Evolutionary conservation across 345 rosid genomes (phyloP).

Genomic region (Linum lewisii): DNA sequence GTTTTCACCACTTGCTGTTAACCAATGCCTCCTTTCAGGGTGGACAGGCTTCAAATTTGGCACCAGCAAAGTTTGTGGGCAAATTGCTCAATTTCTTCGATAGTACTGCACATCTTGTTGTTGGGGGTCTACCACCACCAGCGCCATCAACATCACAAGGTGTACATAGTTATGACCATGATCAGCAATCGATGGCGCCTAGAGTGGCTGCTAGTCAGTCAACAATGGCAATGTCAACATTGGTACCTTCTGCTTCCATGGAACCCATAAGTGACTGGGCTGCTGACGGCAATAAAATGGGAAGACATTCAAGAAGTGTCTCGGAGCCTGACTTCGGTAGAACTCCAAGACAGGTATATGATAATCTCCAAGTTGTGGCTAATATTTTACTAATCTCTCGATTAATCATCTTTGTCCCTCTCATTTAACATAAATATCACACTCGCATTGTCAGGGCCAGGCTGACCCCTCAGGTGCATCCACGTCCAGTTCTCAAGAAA

Average conservation of each 20-base stretch:
- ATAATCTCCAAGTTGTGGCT: constrained; percentile 7
- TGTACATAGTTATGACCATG: constrained; percentile 31
- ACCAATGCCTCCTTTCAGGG: constrained; percentile 38
- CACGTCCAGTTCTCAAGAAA: constrained; percentile 43
- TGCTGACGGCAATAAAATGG: constrained; percentile 50
- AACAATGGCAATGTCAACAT: constrained; percentile 61
- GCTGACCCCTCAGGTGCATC: constrained; percentile 50
- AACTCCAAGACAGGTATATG: constrained; percentile 61
- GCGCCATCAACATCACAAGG: constrained; percentile 35
- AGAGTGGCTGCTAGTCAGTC: constrained; percentile 68
- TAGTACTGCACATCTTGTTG: constrained; percentile 71
- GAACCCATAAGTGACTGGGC: constrained; percentile 63
- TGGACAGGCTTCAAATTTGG: constrained; percentile 62
- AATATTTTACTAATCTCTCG: neutral
- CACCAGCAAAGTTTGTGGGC: constrained; percentile 63
- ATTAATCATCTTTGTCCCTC: neutral
- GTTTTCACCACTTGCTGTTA: constrained; percentile 2
- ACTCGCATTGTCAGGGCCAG: constrained; percentile 19
- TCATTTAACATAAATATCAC: neutral
- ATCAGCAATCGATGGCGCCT: constrained; percentile 31
- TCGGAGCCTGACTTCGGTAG: constrained; percentile 80
- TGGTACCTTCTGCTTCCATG: constrained; percentile 63
- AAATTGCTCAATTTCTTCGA: constrained; percentile 72
- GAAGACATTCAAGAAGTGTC: constrained; percentile 58
- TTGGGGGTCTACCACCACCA: constrained; percentile 70